These are phyloP conservation scores for Helotiales sp. DNA, from an alignment of 2,329 filamentous ascomycete species.

Conservation along the genomic window DNA sequence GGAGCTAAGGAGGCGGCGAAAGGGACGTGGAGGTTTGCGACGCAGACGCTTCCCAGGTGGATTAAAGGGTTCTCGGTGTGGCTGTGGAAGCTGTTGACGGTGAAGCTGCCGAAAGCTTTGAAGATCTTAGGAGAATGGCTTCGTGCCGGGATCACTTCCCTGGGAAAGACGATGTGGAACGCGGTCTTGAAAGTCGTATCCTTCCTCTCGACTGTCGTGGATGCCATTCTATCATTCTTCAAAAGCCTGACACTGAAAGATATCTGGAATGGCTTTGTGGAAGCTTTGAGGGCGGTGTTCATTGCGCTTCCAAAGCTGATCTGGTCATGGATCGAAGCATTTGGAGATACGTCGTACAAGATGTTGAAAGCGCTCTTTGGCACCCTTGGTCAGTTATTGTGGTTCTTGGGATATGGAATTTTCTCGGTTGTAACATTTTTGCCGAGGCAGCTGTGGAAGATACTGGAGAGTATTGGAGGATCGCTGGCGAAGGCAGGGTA, in stretches of 20 bases:
- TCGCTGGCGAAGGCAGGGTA: conserved; percentile 43
- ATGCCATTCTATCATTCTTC: conserved; percentile 46
- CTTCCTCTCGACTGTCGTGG: conserved; percentile 45
- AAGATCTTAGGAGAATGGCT: conserved; percentile 42
- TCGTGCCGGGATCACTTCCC: conserved; percentile 37
- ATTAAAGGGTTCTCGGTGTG: conserved; percentile 30
- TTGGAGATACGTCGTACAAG: conserved; percentile 38
- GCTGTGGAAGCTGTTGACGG: conserved; percentile 18
- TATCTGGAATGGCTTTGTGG: conserved; percentile 46
- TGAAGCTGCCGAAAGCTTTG: conserved; percentile 39
- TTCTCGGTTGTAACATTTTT: conserved; percentile 44
- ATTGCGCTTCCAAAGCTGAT: conserved; percentile 41
- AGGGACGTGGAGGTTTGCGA: conserved; percentile 22
- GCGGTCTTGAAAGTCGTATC: conserved; percentile 42
- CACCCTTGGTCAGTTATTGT: conserved; percentile 39
- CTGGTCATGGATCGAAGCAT: conserved; percentile 33
- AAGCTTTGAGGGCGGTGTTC: conserved; percentile 44
- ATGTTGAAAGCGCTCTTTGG: conserved; percentile 44
- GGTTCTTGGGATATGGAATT: conserved; percentile 37
- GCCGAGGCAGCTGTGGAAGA: conserved; percentile 44
- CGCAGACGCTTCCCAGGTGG: conserved; percentile 29
- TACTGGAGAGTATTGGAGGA: conserved; percentile 42
- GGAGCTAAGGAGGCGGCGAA: conserved; percentile 31
- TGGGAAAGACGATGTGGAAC: conserved; percentile 38
- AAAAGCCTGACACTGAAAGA: conserved; percentile 47